Conservation (phyloP, 371 early-diverging fungal species). For the Thermomucor indicae-seudaticae region DNA sequence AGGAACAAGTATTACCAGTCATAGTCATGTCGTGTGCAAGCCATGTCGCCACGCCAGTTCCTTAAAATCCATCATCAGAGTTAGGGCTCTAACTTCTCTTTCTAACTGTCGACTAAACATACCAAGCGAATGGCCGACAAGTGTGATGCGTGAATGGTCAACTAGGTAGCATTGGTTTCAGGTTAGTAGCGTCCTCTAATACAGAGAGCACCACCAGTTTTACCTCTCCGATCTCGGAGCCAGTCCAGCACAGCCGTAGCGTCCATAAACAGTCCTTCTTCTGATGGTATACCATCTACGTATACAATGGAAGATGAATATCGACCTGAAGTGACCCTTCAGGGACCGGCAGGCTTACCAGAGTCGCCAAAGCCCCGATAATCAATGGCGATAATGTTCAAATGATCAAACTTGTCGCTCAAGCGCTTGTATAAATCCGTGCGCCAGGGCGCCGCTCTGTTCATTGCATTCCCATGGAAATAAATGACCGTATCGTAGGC, state of each 20-base stretch:
- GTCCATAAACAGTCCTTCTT: slow-evolving; percentile 30
- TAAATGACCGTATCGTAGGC: slow-evolving; percentile 34
- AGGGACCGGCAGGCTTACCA: slow-evolving; percentile 11
- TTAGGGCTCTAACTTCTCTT: too few species aligned
- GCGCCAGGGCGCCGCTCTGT: slow-evolving; percentile 43
- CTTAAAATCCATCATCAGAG: slow-evolving; percentile 6
- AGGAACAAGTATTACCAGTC: slow-evolving; percentile 14
- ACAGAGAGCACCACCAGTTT: background rate
- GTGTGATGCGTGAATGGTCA: slow-evolving; percentile 21
- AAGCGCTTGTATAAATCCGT: slow-evolving; percentile 32
- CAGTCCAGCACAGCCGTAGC: slow-evolving; percentile 33
- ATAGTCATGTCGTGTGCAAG: slow-evolving; percentile 35
- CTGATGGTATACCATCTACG: slow-evolving; percentile 38
- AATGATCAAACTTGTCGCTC: slow-evolving; percentile 21
- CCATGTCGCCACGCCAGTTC: slow-evolving; percentile 40
- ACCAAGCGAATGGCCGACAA: slow-evolving; percentile 47
- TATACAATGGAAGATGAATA: background rate
- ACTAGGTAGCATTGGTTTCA: slow-evolving; percentile 21
- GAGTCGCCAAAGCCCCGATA: slow-evolving; percentile 50
- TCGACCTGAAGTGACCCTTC: background rate
- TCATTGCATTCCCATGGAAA: slow-evolving; percentile 45
- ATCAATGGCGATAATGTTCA: slow-evolving; percentile 39
- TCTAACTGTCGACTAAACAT: slow-evolving; percentile 4
- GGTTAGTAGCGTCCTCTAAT: background rate
- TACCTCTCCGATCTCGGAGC: slow-evolving; percentile 31